Percentiles rank a stretch among this genome's conserved stretches.
phyloP scores from a whole-genome alignment of 306 rosid species.

The Inga laurina region DNA sequence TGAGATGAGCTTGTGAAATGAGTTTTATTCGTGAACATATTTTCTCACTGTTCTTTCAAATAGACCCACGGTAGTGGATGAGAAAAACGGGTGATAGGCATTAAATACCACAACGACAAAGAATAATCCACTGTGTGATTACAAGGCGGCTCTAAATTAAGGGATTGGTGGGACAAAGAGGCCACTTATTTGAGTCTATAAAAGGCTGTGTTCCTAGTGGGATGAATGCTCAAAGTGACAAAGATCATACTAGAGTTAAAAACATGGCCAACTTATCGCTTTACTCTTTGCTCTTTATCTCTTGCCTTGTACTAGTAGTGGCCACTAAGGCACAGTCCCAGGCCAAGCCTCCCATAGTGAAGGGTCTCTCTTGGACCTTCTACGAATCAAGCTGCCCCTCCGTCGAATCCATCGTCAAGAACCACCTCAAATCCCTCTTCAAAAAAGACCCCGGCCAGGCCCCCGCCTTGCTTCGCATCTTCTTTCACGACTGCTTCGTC shows the following conservation, averaged over 20 bases:
- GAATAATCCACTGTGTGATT: too few relatives aligned
- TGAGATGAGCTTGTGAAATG: too few relatives aligned
- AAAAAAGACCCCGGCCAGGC: conserved; percentile 55
- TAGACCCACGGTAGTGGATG: too few relatives aligned
- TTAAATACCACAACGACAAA: too few relatives aligned
- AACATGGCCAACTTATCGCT: conserved; percentile 16
- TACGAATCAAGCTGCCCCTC: conserved; percentile 48
- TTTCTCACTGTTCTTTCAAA: too few relatives aligned
- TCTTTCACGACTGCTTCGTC: conserved; percentile 80
- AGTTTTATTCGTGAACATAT: too few relatives aligned
- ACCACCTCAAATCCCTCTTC: conserved; percentile 53
- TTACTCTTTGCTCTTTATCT: conserved; percentile 28
- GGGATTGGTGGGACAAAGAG: background rate
- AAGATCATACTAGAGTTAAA: background rate
- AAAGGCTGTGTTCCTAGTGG: background rate
- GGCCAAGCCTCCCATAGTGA: conserved; percentile 21
- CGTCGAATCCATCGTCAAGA: conserved; percentile 46
- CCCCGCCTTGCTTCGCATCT: conserved; percentile 60
- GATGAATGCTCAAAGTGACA: background rate
- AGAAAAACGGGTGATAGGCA: too few relatives aligned
- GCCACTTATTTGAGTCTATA: background rate
- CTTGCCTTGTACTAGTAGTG: conserved; percentile 25
- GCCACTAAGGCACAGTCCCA: conserved; percentile 17
- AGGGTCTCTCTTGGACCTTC: conserved; percentile 60
- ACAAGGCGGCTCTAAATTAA: background rate